Evolutionary conservation across 2,329 filamentous ascomycete species (phyloP).

Genomic region (Colletotrichum limetticola): DNA sequence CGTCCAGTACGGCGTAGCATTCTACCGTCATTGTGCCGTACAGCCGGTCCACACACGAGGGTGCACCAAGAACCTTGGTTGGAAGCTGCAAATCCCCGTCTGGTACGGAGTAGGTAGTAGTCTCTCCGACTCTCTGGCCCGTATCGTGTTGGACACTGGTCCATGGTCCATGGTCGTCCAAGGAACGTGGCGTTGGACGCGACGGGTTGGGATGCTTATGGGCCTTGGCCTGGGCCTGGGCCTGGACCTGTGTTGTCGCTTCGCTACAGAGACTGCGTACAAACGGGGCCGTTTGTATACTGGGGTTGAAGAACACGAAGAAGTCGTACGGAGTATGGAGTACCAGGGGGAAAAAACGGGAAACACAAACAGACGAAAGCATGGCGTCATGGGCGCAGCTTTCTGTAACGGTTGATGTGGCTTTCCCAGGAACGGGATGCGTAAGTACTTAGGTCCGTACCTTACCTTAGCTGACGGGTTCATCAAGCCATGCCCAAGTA

Average conservation of each 20-base stretch:
- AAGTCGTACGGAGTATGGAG: not conserved
- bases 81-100: not conserved
- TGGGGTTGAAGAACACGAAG: not conserved
- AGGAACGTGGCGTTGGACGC: not conserved
- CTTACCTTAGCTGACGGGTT: too few species aligned
- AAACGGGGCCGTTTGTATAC: not conserved
- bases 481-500: not conserved
- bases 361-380: not conserved
- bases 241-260: not conserved
- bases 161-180: not conserved
- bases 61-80: not conserved
- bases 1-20: not conserved
- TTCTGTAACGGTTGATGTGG: too few species aligned
- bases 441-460: too few species aligned
- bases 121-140: too few species aligned
- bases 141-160: not conserved
- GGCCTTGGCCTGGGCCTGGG: not conserved
- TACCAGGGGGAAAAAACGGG: not conserved
- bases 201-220: not conserved
- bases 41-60: conserved; percentile 22
- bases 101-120: not conserved
- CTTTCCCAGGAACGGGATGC: too few species aligned
- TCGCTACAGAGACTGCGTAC: not conserved
- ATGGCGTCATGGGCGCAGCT: not conserved
- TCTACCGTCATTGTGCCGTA: conserved; percentile 14